Base-by-base conservation (phyloP, 2,329 filamentous ascomycete genomes). In the Fusarium beomiforme region DNA sequence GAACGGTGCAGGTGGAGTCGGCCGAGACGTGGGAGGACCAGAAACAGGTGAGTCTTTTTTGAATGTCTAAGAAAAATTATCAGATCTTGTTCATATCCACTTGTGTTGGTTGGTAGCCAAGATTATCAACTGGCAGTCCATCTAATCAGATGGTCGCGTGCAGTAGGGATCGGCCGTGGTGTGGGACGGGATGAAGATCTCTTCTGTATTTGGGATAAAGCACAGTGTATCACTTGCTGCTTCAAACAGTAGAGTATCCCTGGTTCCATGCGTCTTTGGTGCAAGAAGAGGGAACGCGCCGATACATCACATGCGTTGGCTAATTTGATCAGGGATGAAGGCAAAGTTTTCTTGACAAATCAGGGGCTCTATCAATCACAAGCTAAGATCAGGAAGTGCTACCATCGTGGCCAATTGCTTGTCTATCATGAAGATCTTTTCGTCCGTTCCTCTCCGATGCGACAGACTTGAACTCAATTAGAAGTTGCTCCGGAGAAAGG, bases 141-240 rank as follows among this genome's bases (percentile, higher is more conserved):
- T 65, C 62, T 65, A 65, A 65, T 65, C 62, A 65, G 62, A 65
- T 64, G 62, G 10, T 64, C 21, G 11, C 23, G 49, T 31, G n/a
- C n/a, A 43, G 62, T 64, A 65, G 62, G 59, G 49, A 64, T 65
- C 62, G n/a, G 34, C 50, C 12, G n/a, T 17, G 0, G n/a, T 16
- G 49, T 64, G 59, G 62, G 36, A 64, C 59, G 9, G 4, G 3
- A 4, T 17, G 62, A 6, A 19, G 59, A 65, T 65, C 62, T 17
- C 37, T 49, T 2, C 62, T 14, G 0, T 37, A 3, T 29, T 1
- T 0, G 33, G 49, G 8, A 16, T 11, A 6, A 3, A 11, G 58
- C 29, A 47, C 16, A 65, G 62, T 64, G 42, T 43, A 34, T 42
- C 31, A 42, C 17, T 17, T 14, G 12, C 6, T 24, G 29, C 3